A percentile compares a stretch with the other conserved stretches of the same genome.
Conservation (phyloP, 2,329 filamentous ascomycete species). For the Grosmannia huntii region DNA sequence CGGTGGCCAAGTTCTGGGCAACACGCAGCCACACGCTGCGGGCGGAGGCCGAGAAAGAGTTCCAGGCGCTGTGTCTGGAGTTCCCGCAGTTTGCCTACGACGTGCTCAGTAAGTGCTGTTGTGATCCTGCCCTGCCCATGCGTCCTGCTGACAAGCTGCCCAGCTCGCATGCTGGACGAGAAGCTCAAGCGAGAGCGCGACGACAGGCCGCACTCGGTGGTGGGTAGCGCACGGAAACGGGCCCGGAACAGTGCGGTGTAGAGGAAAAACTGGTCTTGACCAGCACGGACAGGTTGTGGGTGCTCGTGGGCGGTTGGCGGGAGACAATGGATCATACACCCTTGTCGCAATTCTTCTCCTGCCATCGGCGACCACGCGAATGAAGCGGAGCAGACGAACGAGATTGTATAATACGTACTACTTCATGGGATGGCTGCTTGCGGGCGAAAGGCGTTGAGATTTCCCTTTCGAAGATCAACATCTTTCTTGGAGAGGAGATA, state of each 20-base stretch:
- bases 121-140: not conserved
- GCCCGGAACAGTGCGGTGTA: slow-evolving; percentile 33
- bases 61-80: slow-evolving; percentile 73
- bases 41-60: slow-evolving; percentile 75
- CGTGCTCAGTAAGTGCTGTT: slow-evolving; percentile 54
- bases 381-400: no score
- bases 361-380: no score
- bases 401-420: no score
- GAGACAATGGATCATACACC: no score
- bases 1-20: slow-evolving; percentile 86
- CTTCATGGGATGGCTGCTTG: no score
- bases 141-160: not conserved
- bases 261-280: not conserved
- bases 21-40: slow-evolving; percentile 67
- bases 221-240: slow-evolving; percentile 42
- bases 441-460: no score
- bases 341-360: no score
- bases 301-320: no score
- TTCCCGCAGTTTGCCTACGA: slow-evolving; percentile 89
- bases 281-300: no score
- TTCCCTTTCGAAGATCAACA: no score
- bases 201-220: slow-evolving; percentile 2
- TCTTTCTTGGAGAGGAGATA: no score
- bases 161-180: slow-evolving; percentile 51
- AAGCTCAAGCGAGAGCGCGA: slow-evolving; percentile 51